Conservation (phyloP, 176 grass and related monocot genomes). For the Bonia amplexicaulis region DNA sequence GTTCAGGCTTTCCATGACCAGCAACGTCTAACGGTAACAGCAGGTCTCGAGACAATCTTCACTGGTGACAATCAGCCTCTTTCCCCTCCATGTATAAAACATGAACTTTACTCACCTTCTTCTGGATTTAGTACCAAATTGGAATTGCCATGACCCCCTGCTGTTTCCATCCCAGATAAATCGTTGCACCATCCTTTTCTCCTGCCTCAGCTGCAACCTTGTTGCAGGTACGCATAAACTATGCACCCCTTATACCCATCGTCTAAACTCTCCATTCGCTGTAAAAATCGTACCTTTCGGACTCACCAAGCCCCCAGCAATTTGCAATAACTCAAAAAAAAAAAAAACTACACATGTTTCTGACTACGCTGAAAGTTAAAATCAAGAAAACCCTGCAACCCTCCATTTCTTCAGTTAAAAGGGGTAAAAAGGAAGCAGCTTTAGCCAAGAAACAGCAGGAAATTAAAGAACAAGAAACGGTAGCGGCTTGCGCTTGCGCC, state of each 20-base stretch:
- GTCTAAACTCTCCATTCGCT: neutral
- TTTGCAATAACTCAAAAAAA: neutral
- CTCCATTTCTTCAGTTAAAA: neutral
- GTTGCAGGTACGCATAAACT: neutral
- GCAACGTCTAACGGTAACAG: neutral
- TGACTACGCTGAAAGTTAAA: neutral
- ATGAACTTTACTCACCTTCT: neutral
- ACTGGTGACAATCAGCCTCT: neutral
- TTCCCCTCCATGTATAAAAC: neutral
- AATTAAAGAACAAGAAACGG: neutral
- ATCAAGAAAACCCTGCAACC: neutral
- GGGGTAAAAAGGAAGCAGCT: neutral
- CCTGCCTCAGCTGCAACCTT: neutral
- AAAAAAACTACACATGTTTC: neutral
- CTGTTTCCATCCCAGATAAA: neutral
- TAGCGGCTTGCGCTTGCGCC: neutral
- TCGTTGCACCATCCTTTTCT: neutral
- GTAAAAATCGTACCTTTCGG: neutral
- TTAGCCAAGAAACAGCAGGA: neutral
- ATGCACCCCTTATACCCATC: neutral
- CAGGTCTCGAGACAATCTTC: neutral
- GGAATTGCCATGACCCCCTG: neutral
- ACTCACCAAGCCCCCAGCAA: neutral
- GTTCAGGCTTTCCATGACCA: neutral
- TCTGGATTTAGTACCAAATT: neutral